These are phyloP conservation scores for Singerocomus inundabilis DNA, from an alignment of 1,284 basidiomycete genomes.

Conservation along the genomic window DNA sequence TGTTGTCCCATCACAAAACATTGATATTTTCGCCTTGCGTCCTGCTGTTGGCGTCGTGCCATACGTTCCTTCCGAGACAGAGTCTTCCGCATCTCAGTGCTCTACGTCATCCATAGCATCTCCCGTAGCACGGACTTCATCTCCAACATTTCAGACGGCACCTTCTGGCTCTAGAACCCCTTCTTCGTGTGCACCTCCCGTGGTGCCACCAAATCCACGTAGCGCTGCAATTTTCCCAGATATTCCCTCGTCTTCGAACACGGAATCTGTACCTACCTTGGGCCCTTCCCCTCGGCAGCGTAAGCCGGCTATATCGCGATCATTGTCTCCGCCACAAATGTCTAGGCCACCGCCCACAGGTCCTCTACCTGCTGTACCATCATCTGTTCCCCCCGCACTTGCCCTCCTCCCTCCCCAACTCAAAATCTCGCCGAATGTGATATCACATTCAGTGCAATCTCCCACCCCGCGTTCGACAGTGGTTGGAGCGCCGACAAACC, in stretches of 20 bases:
- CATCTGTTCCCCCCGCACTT: constrained; percentile 24
- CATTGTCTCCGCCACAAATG: constrained; percentile 26
- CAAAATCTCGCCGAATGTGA: constrained; percentile 14
- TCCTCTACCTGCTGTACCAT: constrained; percentile 31
- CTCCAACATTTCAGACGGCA: constrained; percentile 10
- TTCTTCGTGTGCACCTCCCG: constrained; percentile 1
- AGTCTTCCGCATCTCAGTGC: constrained; percentile 8
- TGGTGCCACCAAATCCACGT: constrained; percentile 8
- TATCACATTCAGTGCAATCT: not conserved
- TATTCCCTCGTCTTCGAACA: constrained; percentile 1
- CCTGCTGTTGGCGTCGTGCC: constrained; percentile 28
- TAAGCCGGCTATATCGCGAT: constrained; percentile 26
- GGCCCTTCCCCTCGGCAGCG: constrained; percentile 17
- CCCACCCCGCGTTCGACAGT: constrained; percentile 10
- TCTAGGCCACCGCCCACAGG: constrained; percentile 30
- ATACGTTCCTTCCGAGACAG: constrained; percentile 29
- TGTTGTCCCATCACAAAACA: constrained; percentile 13
- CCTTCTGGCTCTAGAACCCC: not conserved
- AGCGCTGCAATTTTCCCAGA: constrained; percentile 3
- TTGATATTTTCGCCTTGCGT: constrained; percentile 5
- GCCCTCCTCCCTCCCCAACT: constrained; percentile 26
- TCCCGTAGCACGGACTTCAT: constrained; percentile 5
- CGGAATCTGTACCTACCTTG: constrained; percentile 4
- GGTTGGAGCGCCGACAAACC: constrained; percentile 6
- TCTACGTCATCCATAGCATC: constrained; percentile 18